Conservation (phyloP, 2,329 filamentous ascomycete species). For the Colletotrichum orbiculare region DNA sequence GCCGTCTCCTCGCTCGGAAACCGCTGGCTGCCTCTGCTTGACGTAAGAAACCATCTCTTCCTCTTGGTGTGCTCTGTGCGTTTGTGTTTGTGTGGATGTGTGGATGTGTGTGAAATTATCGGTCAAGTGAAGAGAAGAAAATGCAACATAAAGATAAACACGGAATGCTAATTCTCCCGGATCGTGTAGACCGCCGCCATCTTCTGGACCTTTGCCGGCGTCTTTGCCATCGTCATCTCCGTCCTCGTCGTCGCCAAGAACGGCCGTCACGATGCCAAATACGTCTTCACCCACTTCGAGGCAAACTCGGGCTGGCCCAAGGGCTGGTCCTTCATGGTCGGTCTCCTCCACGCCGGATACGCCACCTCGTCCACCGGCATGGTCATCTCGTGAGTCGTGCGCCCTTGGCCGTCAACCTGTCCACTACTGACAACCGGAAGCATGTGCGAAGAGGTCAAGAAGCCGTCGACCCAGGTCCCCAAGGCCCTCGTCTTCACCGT, state of each 20-base stretch:
- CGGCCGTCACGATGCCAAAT: conserved; percentile 71
- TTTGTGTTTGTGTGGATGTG: neutral
- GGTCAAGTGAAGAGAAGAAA: too few species aligned
- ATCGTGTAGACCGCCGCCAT: conserved; percentile 72
- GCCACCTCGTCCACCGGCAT: conserved; percentile 82
- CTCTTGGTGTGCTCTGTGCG: neutral
- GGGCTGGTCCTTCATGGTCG: conserved; percentile 80
- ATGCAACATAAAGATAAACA: too few species aligned
- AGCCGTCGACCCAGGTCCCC: conserved; percentile 75
- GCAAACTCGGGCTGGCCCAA: conserved; percentile 74
- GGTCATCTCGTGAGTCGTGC: conserved; percentile 76
- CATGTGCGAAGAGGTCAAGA: conserved; percentile 79
- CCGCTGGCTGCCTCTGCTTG: conserved; percentile 72
- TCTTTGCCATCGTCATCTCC: conserved; percentile 72
- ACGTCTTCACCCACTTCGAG: conserved; percentile 77
- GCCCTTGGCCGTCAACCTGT: conserved; percentile 9
- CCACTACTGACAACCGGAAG: conserved; percentile 48
- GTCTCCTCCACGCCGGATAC: conserved; percentile 78
- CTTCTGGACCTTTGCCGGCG: conserved; percentile 79
- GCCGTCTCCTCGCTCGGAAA: conserved; percentile 75
- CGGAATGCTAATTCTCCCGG: too few species aligned
- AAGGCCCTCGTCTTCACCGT: conserved; percentile 78
- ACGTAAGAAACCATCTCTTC: conserved; percentile 62
- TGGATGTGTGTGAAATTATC: neutral
- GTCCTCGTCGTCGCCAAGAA: conserved; percentile 75